Base-by-base conservation (phyloP, 768 basidiomycete species). In the Lentinula sp. region DNA sequence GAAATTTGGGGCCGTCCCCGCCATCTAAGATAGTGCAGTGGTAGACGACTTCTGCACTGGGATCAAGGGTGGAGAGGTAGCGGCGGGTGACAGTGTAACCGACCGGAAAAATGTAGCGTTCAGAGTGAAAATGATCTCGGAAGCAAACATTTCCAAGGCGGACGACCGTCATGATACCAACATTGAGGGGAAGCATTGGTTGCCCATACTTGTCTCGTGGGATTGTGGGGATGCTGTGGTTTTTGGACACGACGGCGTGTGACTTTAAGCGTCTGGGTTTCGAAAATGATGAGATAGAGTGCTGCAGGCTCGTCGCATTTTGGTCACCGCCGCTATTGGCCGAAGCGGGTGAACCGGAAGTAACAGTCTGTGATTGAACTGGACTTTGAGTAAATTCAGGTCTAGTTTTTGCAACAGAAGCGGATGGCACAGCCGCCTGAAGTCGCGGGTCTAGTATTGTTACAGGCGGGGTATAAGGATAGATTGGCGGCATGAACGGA, bases 101-200 rank as follows among this genome's bases (percentile, higher is more conserved):
- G 43, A 93, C 87, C 9, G 92, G 92, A 67, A 91, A 94, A 64
- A 94, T 93, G 69, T 93, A 93, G 57, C 92, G 77, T 70, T 93
- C 91, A 0, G 91, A 92, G 69, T 91, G 89, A 68, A 92, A 93
- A 69, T 92, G 88, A 64, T 92, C 89, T 34, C 88, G 79, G 85
- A 86, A 84, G 68, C 88, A 91, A 6, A 93, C 84, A 56, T 84
- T 82, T 2, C 92, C 92, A 0, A 94, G 76, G 62, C 68, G 84
- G 60, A 87, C 78, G 28, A 94, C 86, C 1, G 88, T 91, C 89
- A 93, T 92, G 69, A 93, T 93, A 35, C 92, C 92, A 16, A 93
- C 89, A 66, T 85, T 89, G 35, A 93, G 74, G 0, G 92, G 92
- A 5, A 94, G 73, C 72, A 88, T 80, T 0, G 91, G 90, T 49